phyloP scores from a whole-genome alignment of 371 early-diverging fungal species.

The Lichtheimia ramosa region DNA sequence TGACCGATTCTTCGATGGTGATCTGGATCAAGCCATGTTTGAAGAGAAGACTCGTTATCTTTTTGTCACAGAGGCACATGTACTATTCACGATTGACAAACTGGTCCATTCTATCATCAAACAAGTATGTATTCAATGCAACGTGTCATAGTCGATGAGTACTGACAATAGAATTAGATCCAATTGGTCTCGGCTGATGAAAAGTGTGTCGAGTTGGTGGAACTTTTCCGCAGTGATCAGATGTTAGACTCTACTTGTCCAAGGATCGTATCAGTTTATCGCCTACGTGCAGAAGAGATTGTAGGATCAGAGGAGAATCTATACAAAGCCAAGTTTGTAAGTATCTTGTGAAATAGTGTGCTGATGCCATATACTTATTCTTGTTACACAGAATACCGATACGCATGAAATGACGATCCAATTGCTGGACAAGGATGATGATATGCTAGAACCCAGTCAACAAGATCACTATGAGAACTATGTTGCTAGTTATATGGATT shows the following conservation, averaged over 20 bases:
- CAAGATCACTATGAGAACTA: constrained; percentile 94
- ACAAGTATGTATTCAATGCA: constrained; percentile 53
- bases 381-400: constrained; percentile 49
- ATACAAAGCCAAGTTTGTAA: constrained; percentile 84
- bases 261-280: constrained; percentile 58
- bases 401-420: constrained; percentile 77
- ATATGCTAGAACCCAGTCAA: constrained; percentile 72
- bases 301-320: constrained; percentile 81
- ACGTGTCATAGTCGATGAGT: too few relatives aligned
- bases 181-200: constrained; percentile 44
- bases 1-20: constrained; percentile 76
- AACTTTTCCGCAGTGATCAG: constrained; percentile 33
- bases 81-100: constrained; percentile 88
- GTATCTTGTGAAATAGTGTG: constrained; percentile 14
- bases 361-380: background rate
- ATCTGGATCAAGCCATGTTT: constrained; percentile 82
- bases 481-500: constrained; percentile 86
- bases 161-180: constrained; percentile 20
- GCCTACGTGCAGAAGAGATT: constrained; percentile 79
- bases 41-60: constrained; percentile 90
- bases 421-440: constrained; percentile 84
- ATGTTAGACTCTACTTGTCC: constrained; percentile 19
- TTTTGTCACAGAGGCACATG: constrained; percentile 86
- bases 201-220: constrained; percentile 42
- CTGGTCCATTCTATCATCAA: constrained; percentile 77